Evolutionary conservation across 75 land plant species (phyloP).

Genomic region (Larix kaempferi): DNA sequence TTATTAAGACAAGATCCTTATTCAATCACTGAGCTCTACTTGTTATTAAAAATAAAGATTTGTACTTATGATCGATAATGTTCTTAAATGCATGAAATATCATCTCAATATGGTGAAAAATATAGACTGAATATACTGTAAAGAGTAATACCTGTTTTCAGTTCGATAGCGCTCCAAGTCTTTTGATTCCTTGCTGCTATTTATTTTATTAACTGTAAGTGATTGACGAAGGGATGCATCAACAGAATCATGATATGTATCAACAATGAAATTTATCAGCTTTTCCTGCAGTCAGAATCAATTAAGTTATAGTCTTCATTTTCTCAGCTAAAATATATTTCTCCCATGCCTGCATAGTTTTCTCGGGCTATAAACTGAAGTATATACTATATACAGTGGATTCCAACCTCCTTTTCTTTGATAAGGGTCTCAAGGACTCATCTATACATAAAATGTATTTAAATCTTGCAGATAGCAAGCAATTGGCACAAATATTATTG

Average conservation of each 20-base stretch:
- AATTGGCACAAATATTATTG: no score
- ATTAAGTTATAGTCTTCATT: background rate
- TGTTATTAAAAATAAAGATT: background rate
- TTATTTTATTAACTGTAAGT: conserved; percentile 31
- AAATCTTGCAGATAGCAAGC: no score
- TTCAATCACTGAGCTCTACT: background rate
- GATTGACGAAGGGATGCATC: conserved; percentile 36
- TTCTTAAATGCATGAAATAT: background rate
- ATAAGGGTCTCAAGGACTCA: background rate
- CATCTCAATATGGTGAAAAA: background rate
- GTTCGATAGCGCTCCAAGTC: conserved; percentile 58
- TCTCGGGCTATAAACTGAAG: background rate
- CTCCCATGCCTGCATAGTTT: background rate
- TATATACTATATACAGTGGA: background rate
- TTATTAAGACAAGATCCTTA: conserved; percentile 6
- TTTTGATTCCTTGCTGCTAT: conserved; percentile 26
- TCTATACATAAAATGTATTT: background rate
- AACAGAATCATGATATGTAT: conserved; percentile 50
- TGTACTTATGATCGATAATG: background rate
- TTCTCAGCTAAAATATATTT: background rate
- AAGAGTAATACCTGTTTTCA: conserved; percentile 46
- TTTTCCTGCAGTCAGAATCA: conserved; percentile 38
- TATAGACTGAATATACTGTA: background rate
- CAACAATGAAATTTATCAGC: conserved; percentile 42
- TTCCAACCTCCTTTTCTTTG: background rate